Base-by-base conservation (phyloP, 2,329 filamentous ascomycete species). In the Fusarium tuaranense region DNA sequence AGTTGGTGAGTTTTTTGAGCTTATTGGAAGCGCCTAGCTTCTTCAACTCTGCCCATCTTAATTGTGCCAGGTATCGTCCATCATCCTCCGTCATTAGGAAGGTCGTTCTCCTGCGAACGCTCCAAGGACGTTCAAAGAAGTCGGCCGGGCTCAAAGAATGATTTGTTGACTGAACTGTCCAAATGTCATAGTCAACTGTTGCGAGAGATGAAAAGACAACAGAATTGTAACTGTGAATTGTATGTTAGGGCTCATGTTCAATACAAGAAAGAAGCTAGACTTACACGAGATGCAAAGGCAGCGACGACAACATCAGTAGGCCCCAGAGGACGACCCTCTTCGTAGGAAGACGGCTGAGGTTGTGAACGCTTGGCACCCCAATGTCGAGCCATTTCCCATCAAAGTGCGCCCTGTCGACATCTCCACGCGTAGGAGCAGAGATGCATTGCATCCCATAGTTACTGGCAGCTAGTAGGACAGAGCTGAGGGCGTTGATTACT, bases 381-480 rank as follows among this genome's bases (percentile, higher is more conserved):
- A 76, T 73, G 18, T 78, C 74, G 3, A 76, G 34, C 73, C 73
- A 76, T 16, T 36, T 27, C 4, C 58, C 22, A 7, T 51, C 41
- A 2, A 36, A 30, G 32, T 78, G 76, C 0, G 67, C 71, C 4
- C 58, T 39, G 32, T 83, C 75, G 13, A 84, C 63, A 25, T 83
- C 77, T 0, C 46, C 55, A 4, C 82, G 73, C 1, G 82, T 83
- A 1, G 81, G 83, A 0, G 81, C 80, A 5, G 75, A 78, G 5
- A 81, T 71, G 2, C 79, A 74, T 44, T 83, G 82, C 79, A 83
- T 82, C 38, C 78, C 80, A 38, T 81, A 83, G 68, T 83, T 84
- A 34, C 80, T 82, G 6, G 65, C 65, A 3, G 65, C 68, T 1
- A 73, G 46, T 25, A 73, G 65, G 9, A 66, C 18, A 1, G 68